Percentiles rank a stretch among this genome's conserved stretches.
These are phyloP conservation scores for Irpex sp. DNA, from an alignment of 1,284 basidiomycete genomes.

Conservation along the genomic window DNA sequence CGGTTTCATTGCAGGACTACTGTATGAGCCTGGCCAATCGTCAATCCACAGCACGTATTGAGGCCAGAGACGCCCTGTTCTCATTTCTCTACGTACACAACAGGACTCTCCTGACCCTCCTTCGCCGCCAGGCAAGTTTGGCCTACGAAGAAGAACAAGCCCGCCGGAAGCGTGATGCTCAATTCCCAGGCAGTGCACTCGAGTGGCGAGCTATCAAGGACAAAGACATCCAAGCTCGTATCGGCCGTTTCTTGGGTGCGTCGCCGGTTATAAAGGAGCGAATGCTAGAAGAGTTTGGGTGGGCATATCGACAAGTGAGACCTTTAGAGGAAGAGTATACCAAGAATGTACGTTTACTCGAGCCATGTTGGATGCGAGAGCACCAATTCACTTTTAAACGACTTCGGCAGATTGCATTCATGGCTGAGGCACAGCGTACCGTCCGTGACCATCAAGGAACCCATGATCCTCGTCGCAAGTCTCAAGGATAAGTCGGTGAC, in stretches of 20 bases:
- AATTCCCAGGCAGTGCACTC: conserved; percentile 45
- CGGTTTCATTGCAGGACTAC: neutral
- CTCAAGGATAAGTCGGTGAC: no score
- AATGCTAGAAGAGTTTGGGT: conserved; percentile 46
- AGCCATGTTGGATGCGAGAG: neutral
- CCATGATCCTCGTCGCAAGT: no score
- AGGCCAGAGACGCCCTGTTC: neutral
- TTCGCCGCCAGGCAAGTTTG: conserved; percentile 19
- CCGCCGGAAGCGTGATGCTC: conserved; percentile 35
- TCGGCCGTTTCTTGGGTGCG: conserved; percentile 46
- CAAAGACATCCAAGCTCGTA: conserved; percentile 45
- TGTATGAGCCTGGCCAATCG: neutral
- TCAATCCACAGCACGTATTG: neutral
- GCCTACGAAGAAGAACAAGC: conserved; percentile 27
- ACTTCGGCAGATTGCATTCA: no score
- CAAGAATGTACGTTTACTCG: conserved; percentile 17
- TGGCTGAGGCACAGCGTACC: no score
- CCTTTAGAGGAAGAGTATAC: conserved; percentile 13
- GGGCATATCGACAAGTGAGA: conserved; percentile 36
- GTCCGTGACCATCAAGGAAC: no score
- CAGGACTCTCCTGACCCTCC: conserved; percentile 31
- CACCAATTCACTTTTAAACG: no score
- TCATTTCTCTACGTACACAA: conserved; percentile 38
- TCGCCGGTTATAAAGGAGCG: conserved; percentile 38
- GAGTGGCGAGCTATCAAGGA: conserved; percentile 40